Evolutionary conservation across 2,329 filamentous ascomycete genomes (phyloP).

Genomic region (Escovopsis sp.): DNA sequence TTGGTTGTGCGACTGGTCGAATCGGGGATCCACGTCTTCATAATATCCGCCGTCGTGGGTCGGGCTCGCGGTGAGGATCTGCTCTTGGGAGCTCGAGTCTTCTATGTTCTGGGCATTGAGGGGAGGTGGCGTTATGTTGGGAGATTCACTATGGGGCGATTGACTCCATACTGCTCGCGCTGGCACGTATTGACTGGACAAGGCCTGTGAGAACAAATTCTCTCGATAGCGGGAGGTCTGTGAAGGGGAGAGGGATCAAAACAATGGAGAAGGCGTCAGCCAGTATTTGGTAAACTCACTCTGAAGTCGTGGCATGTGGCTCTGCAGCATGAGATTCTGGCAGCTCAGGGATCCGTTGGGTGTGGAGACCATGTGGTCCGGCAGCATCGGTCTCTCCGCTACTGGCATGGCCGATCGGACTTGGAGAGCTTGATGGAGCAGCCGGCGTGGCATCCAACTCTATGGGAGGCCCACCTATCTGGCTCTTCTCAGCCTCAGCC

Average conservation of each 20-base stretch:
- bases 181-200: constrained; percentile 35
- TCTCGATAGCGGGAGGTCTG: no score
- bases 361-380: constrained; percentile 60
- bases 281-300: constrained; percentile 33
- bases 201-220: neutral
- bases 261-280: neutral
- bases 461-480: constrained; percentile 45
- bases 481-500: constrained; percentile 12
- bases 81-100: constrained; percentile 21
- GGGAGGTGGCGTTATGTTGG: constrained; percentile 26
- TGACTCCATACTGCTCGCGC: constrained; percentile 43
- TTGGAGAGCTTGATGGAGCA: constrained; percentile 26
- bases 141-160: constrained; percentile 27
- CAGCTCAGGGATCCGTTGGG: constrained; percentile 27
- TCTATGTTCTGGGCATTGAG: constrained; percentile 20
- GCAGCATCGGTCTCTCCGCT: constrained; percentile 59
- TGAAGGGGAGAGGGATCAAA: no score
- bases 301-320: constrained; percentile 54
- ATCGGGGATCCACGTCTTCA: constrained; percentile 85
- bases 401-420: constrained; percentile 32
- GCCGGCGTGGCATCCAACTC: constrained; percentile 63
- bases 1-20: constrained; percentile 28
- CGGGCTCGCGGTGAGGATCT: constrained; percentile 11
- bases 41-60: constrained; percentile 49
- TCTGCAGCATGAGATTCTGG: constrained; percentile 42